Percentiles rank a stretch among this genome's conserved stretches.
These are phyloP conservation scores for Coniochaeta hoffmannii DNA, from an alignment of 2,329 filamentous ascomycete genomes.

Conservation along the genomic window DNA sequence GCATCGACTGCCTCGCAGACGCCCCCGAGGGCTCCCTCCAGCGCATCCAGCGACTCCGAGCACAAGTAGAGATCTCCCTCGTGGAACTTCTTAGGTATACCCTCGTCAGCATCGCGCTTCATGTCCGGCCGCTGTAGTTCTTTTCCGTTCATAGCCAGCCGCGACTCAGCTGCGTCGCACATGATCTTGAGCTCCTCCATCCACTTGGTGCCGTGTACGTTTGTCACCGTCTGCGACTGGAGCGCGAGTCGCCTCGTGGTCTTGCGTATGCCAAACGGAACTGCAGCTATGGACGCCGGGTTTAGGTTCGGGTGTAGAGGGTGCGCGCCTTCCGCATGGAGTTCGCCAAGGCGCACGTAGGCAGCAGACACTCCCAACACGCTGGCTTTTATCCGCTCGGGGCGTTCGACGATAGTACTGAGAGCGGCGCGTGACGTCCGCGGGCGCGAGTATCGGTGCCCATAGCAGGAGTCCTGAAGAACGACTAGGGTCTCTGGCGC, in stretches of 20 bases:
- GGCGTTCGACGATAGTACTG: slow-evolving; percentile 82
- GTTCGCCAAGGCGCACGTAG: slow-evolving; percentile 81
- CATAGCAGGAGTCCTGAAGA: slow-evolving; percentile 89
- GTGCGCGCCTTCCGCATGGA: slow-evolving; percentile 64
- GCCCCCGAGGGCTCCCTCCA: slow-evolving; percentile 86
- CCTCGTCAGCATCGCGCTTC: slow-evolving; percentile 37
- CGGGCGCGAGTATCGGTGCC: slow-evolving; percentile 82
- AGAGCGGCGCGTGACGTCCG: slow-evolving; percentile 66
- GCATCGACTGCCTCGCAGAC: slow-evolving; percentile 89
- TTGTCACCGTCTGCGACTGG: slow-evolving; percentile 69
- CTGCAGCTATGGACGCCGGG: slow-evolving; percentile 43
- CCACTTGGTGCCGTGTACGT: slow-evolving; percentile 87
- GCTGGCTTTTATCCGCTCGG: slow-evolving; percentile 80
- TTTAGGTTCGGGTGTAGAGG: slow-evolving; percentile 59
- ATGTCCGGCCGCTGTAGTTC: slow-evolving; percentile 68
- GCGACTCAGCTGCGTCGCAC: slow-evolving; percentile 74
- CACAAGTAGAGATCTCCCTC: slow-evolving; percentile 90
- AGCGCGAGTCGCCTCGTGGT: slow-evolving; percentile 66
- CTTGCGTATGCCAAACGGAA: slow-evolving; percentile 81
- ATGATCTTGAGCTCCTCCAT: slow-evolving; percentile 85
- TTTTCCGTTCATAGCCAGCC: slow-evolving; percentile 67
- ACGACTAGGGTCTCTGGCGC: slow-evolving; percentile 67
- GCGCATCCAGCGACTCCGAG: slow-evolving; percentile 73
- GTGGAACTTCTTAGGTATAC: slow-evolving; percentile 57
- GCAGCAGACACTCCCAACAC: slow-evolving; percentile 77